Percentiles rank a stretch among this genome's conserved stretches.
phyloP scores from a whole-genome alignment of 192 early-diverging fungal species.

The Umbelopsis isabellina region DNA sequence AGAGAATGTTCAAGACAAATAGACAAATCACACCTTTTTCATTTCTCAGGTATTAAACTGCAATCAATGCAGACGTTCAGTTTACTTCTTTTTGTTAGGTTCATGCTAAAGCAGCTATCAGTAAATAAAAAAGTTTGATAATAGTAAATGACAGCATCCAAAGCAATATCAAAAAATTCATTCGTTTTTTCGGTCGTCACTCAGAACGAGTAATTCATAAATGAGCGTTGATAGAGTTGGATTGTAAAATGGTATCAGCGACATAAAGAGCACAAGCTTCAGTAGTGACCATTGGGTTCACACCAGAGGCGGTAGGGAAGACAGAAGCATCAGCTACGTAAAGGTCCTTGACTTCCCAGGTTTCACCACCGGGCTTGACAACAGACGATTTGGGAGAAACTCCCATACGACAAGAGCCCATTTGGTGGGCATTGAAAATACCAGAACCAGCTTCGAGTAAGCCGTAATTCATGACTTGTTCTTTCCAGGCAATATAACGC shows the following conservation, averaged over 20 bases:
- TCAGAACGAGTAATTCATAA: no score
- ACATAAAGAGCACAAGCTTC: slow-evolving; percentile 39
- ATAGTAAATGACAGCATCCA: not conserved
- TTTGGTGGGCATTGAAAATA: slow-evolving; percentile 68
- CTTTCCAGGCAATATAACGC: slow-evolving; percentile 34
- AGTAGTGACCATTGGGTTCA: slow-evolving; percentile 64
- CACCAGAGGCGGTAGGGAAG: slow-evolving; percentile 76
- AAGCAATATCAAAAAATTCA: not conserved
- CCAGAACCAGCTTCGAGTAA: slow-evolving; percentile 36
- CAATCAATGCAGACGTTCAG: no score
- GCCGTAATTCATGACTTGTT: slow-evolving; percentile 34
- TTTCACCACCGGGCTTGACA: slow-evolving; percentile 69
- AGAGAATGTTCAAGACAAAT: not conserved
- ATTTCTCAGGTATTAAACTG: no score
- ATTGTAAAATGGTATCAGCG: slow-evolving; percentile 37
- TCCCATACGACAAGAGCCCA: slow-evolving; percentile 71
- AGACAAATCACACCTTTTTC: no score
- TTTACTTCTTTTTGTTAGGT: no score
- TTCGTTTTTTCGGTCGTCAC: no score
- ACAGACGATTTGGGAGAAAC: slow-evolving; percentile 54
- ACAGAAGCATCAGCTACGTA: slow-evolving; percentile 75
- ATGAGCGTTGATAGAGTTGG: not conserved
- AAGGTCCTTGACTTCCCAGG: slow-evolving; percentile 73
- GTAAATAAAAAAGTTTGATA: not conserved
- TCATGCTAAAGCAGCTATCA: no score